phyloP scores from a whole-genome alignment of 805 yeast genomes.

The Candida broadrunensis region DNA sequence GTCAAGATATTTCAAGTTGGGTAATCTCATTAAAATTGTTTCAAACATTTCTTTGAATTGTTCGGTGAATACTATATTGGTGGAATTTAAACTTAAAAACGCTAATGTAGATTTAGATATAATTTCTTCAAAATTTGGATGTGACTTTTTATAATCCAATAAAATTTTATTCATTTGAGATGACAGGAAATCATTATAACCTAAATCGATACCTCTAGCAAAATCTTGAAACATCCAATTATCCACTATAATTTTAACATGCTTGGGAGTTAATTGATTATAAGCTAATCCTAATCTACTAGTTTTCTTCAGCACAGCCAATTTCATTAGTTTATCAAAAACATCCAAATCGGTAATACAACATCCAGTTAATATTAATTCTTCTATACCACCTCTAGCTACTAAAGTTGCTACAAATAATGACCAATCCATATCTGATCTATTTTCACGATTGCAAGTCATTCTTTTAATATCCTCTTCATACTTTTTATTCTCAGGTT shows the following conservation, averaged over 20 bases:
- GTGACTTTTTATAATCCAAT: slow-evolving; percentile 23
- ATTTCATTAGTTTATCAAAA: slow-evolving; percentile 53
- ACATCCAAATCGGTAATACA: slow-evolving; percentile 52
- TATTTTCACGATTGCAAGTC: slow-evolving; percentile 48
- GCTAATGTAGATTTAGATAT: slow-evolving; percentile 23
- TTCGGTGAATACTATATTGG: slow-evolving; percentile 52
- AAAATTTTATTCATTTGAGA: slow-evolving; percentile 32
- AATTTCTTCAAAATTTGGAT: slow-evolving; percentile 14
- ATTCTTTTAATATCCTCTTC: slow-evolving; percentile 35
- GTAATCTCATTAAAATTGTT: slow-evolving; percentile 49
- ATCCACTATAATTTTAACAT: slow-evolving; percentile 49
- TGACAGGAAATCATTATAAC: slow-evolving; percentile 69
- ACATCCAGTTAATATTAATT: slow-evolving; percentile 75
- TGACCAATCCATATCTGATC: slow-evolving; percentile 83
- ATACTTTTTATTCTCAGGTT: slow-evolving; percentile 14
- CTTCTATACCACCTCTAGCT: slow-evolving; percentile 74
- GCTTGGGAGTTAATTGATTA: slow-evolving; percentile 61
- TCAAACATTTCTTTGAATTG: slow-evolving; percentile 48
- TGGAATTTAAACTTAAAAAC: slow-evolving; percentile 63
- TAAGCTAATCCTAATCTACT: slow-evolving; percentile 73
- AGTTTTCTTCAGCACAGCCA: slow-evolving; percentile 56
- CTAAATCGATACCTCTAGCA: slow-evolving; percentile 74
- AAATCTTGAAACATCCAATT: slow-evolving; percentile 53
- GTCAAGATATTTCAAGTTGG: slow-evolving; percentile 68
- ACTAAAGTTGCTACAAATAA: slow-evolving; percentile 66